Evolutionary conservation across 129 eudicot genomes (phyloP).

Genomic region (Ambrosia trifida): DNA sequence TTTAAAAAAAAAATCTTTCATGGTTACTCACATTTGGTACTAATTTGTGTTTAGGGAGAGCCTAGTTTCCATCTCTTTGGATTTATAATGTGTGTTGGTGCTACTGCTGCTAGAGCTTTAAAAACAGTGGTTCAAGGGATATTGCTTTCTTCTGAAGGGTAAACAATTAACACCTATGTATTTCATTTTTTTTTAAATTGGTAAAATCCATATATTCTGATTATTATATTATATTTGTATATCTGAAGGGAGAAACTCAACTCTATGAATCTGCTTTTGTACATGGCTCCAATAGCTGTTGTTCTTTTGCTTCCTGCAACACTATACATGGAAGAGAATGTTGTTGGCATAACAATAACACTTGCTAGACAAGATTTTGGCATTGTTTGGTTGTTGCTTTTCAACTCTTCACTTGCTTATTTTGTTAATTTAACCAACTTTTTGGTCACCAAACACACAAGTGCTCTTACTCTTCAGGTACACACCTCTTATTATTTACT

Average conservation of each 20-base stretch:
- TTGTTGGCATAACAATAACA: constrained; percentile 46
- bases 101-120: constrained; percentile 95
- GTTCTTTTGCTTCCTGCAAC: constrained; percentile 59
- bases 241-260: constrained; percentile 72
- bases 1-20: no score
- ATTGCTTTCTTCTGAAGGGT: constrained; percentile 93
- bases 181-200: neutral
- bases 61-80: constrained; percentile 91
- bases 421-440: constrained; percentile 59
- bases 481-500: neutral
- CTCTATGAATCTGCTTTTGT: constrained; percentile 91
- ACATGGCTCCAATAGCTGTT: constrained; percentile 99
- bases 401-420: constrained; percentile 66
- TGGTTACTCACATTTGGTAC: constrained; percentile 6
- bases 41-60: constrained; percentile 54
- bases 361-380: constrained; percentile 45
- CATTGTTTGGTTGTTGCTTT: constrained; percentile 54
- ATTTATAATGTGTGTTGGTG: constrained; percentile 81
- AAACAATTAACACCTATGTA: constrained; percentile 10
- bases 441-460: constrained; percentile 70
- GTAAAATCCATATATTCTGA: neutral
- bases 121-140: constrained; percentile 92
- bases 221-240: constrained; percentile 1
- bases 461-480: constrained; percentile 74
- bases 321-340: constrained; percentile 53